Base-by-base conservation (phyloP, 345 rosid genomes). In the Gossypium longicalyx region DNA sequence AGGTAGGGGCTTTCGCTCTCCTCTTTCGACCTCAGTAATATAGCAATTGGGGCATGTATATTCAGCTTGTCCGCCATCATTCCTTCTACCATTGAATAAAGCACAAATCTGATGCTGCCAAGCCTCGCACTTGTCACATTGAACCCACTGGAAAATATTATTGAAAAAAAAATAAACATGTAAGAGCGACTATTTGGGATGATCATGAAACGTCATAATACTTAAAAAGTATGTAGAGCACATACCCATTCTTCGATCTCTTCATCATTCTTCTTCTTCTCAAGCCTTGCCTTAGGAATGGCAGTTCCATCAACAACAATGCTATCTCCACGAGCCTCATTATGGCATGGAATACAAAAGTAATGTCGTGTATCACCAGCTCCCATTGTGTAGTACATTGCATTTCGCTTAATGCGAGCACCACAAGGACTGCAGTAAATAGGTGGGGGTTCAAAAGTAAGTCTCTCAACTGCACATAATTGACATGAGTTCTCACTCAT, bases 101-200 rank as follows among this genome's bases (percentile, higher is more conserved):
- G 97, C 97, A 82, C 99, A 96, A 51, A 96, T 96, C 78, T 96
- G 99, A 86, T 96, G 99, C 83, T 96, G 99, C 99, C 99, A 96
- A 38, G 90, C 90, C 82, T 96, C 97, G 80, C 99, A 96, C 80
- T 93, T 96, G 89, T 96, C 99, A 86, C 99, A 96, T 77, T 95
- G 99, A 80, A 95, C 98, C 99, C 99, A 95, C 98, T 95, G 90
- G 82, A 84, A 29, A 71, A 65, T 78, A 74, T 64, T 53, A 83
- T 82, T 15, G 68, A 81, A 78, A 17, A 2, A 52, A 66, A 75
- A 70, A 23, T 12, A 22, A 29, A 73, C 7, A 70, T 52, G 25
- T 71, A 54, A 82, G 74, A 68, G 47, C 12, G 75, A 63, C 52
- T 49, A 66, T 66, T 67, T 38, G 66, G 77, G 64, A 80, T 49